phyloP scores from a whole-genome alignment of 139 green algal species.

The Dunaliella primolecta region DNA sequence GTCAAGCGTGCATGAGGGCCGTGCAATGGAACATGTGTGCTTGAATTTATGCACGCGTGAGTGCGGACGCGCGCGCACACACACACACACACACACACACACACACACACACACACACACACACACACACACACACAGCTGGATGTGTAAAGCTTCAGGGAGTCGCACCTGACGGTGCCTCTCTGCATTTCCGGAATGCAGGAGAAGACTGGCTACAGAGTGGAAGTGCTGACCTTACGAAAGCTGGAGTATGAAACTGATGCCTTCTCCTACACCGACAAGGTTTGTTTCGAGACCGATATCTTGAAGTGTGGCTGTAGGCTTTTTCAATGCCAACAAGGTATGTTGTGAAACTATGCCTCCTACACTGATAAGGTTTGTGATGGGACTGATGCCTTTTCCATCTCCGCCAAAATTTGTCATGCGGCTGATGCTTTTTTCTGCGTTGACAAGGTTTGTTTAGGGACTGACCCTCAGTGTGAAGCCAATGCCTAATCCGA shows the following conservation, averaged over 20 bases:
- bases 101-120: background rate
- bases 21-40: no score
- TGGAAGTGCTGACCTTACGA: constrained; percentile 90
- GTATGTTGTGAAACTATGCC: no score
- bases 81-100: background rate
- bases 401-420: background rate
- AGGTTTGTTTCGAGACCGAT: constrained; percentile 69
- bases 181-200: no score
- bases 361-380: no score
- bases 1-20: no score
- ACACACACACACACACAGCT: background rate
- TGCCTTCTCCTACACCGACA: constrained; percentile 92
- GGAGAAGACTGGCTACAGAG: constrained; percentile 72
- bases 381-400: no score
- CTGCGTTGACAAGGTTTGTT: constrained; percentile 88
- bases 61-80: background rate
- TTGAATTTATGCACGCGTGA: no score
- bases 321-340: background rate
- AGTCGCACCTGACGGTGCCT: no score
- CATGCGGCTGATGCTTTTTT: constrained; percentile 88
- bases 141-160: no score
- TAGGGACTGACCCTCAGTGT: constrained; percentile 10
- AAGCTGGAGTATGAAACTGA: constrained; percentile 95
- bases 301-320: background rate
- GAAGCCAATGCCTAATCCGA: background rate